Evolutionary conservation across 306 rosid species (phyloP).

Genomic region (Pueraria montana): DNA sequence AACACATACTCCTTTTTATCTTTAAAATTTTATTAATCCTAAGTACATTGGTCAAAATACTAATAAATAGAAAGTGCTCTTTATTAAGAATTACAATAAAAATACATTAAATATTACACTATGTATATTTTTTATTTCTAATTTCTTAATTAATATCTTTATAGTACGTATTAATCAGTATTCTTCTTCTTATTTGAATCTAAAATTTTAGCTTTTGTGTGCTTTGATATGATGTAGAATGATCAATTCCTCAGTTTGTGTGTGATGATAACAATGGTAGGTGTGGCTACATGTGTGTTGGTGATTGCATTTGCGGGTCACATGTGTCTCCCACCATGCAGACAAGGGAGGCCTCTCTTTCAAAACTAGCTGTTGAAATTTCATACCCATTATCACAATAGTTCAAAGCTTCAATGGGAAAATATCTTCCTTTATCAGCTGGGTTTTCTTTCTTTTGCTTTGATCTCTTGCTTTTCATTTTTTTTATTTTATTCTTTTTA

Average conservation of each 20-base stretch:
- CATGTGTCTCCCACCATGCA: slow-evolving; percentile 76
- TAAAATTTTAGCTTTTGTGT: slow-evolving; percentile 17
- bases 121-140: neutral
- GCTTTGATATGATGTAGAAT: slow-evolving; percentile 43
- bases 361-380: slow-evolving; percentile 64
- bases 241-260: slow-evolving; percentile 41
- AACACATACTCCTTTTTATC: neutral
- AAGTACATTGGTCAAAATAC: neutral
- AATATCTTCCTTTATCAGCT: slow-evolving; percentile 32
- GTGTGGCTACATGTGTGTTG: slow-evolving; percentile 56
- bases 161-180: neutral
- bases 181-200: neutral
- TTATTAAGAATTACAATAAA: neutral
- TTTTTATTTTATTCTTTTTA: neutral
- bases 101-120: neutral
- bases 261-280: slow-evolving; percentile 57
- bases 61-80: neutral
- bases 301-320: slow-evolving; percentile 73
- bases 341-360: slow-evolving; percentile 76
- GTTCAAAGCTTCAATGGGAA: slow-evolving; percentile 61
- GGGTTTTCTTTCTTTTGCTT: slow-evolving; percentile 26
- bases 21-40: neutral
- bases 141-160: neutral
- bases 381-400: slow-evolving; percentile 44
- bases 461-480: neutral